Base-by-base conservation (phyloP, 192 early-diverging fungal species). In the Podochytrium sp. region DNA sequence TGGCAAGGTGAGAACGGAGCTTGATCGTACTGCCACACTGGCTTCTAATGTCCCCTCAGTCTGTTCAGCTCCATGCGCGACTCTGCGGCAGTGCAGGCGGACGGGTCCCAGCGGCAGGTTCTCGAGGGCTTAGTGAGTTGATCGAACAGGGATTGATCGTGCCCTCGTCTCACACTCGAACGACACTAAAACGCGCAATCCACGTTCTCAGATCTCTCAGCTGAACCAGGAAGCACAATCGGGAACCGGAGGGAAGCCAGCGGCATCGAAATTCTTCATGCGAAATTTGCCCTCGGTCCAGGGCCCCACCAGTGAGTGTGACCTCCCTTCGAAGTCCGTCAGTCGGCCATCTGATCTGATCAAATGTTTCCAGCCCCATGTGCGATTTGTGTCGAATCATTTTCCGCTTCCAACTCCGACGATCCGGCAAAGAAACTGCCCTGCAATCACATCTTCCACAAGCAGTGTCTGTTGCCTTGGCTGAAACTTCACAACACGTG, bases 361-460 rank as follows among this genome's bases (percentile, higher is more conserved):
- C n/a, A n/a, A n/a, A n/a, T n/a, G n/a, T n/a, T n/a, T n/a, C n/a
- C 49, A 70, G 52, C 29, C 37, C 51, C 67, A 20, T 75, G 74
- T 41, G 35, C 74, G 18, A 75, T 75, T 33, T 75, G 74, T 0
- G 65, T 75, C 10, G 74, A 75, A 37, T 18, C 6, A 16, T 74
- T 74, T 60, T 32, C 29, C 1, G 29, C n/a, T 12, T 30, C 16
- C 35, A 30, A 43, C 12, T 12, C 16, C 25, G 59, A 68, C 25
- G 74, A 75, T 40, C 52, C 41, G 25, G 65, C 64, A 7, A 61
- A 63, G 32, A 18, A n/a, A 10, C 27, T 63, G 20, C 74, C 74
- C 6, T 75, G 74, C 74, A 68, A 73, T 14, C 76, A 77, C 41
- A 37, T 73, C 14, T 77, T 73, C 76, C 76, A 77, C 53, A 58